phyloP scores from a whole-genome alignment of 805 yeast species.

The Saccharomycopsis guyanensis region DNA sequence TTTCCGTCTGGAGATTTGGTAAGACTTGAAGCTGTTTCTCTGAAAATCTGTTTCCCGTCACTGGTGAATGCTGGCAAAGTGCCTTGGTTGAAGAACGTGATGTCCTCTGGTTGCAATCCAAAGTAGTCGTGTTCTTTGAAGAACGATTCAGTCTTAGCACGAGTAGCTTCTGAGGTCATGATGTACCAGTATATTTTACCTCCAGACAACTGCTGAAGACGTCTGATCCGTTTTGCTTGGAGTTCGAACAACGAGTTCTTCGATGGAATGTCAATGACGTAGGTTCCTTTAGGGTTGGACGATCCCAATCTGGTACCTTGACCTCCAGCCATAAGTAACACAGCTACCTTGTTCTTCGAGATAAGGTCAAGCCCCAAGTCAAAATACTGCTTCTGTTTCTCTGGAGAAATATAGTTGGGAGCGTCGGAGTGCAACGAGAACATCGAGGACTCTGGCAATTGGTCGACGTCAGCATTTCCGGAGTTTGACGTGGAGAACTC shows the following conservation, averaged over 20 bases:
- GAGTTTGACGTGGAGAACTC: constrained; percentile 28
- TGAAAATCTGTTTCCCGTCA: constrained; percentile 62
- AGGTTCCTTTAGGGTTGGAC: constrained; percentile 88
- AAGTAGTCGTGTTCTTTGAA: constrained; percentile 58
- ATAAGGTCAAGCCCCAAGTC: constrained; percentile 62
- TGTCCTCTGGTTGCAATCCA: constrained; percentile 55
- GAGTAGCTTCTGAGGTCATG: constrained; percentile 91
- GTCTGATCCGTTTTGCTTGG: constrained; percentile 79
- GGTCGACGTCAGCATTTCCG: constrained; percentile 28
- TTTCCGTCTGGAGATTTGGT: constrained; percentile 96
- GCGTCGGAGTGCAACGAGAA: constrained; percentile 34
- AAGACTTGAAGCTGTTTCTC: constrained; percentile 46
- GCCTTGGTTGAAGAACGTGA: constrained; percentile 88
- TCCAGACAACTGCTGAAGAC: constrained; percentile 50
- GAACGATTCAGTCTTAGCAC: constrained; percentile 62
- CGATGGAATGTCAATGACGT: constrained; percentile 78
- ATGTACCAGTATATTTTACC: constrained; percentile 70
- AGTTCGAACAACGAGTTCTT: constrained; percentile 79
- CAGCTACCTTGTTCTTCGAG: constrained; percentile 68
- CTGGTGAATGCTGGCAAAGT: constrained; percentile 80
- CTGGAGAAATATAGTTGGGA: constrained; percentile 25
- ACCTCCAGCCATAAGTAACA: constrained; percentile 94
- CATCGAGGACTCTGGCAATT: constrained; percentile 50
- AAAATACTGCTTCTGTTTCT: constrained; percentile 35
- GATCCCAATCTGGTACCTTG: constrained; percentile 96